Evolutionary conservation across 352 stramenopile species (phyloP), one percentile per base, ranked within the genome.

Genomic region (Phytopythium sindhum): DNA sequence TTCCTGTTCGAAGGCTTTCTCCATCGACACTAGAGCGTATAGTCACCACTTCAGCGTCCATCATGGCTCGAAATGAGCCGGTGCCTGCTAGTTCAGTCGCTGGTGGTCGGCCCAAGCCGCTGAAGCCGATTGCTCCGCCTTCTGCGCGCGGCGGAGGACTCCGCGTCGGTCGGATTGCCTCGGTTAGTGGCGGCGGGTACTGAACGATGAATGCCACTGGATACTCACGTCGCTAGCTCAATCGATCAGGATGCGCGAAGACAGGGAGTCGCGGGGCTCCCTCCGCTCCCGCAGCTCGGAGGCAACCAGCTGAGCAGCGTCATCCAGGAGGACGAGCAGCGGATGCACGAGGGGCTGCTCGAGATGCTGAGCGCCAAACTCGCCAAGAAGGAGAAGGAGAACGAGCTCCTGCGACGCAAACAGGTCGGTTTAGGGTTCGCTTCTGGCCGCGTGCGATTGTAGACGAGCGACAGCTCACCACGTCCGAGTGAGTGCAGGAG

Each of bases 351-450:
- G 6, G 74, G 86, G 60, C 74, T 89, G 11, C 70, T 87, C 17
- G 78, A 91, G 57, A 82, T 91, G 68, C 75, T 91, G 23, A 82
- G 75, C 0, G 57, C 65, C 37, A 87, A 86, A 23, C 65, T 91
- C 28, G 77, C 78, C 0, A 86, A 87, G 61, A 84, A 84, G 29
- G 82, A 89, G 57, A 83, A 85, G 51, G 80, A 89, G 57, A 70
- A 68, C 23, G 82, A 91, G 44, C 65, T 75, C 29, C 58, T 81
- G 26, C 74, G 75, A 31, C 66, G 66, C 4, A 81, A 87, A 48
- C 71, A 78, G 55, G 26, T 62, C 12, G 24, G 23, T 28, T 50
- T 45, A 3, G 39, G 39, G 19, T 14, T n/a, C 42, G n/a, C n/a
- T 23, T 47, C 41, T 23, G 14, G 41, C 14, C 19, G 11, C 2